phyloP scores from a whole-genome alignment of 805 yeast genomes.

The Yamadazyma akitaensis region DNA sequence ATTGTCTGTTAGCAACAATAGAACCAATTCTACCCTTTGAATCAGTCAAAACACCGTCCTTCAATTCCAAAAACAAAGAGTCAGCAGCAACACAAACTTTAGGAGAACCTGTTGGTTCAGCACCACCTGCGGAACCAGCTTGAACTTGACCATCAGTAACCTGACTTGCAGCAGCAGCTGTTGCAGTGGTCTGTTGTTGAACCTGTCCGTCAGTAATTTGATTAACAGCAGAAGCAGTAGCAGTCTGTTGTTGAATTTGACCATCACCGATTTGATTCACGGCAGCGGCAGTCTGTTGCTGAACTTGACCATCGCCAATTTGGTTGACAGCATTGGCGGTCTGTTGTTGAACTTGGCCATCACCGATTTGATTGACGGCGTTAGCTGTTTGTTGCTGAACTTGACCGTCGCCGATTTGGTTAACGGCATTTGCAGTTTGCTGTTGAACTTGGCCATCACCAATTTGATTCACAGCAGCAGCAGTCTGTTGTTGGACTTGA shows the following conservation, averaged over 20 bases:
- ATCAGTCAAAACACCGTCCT: slow-evolving; percentile 29
- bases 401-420: slow-evolving; percentile 31
- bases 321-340: slow-evolving; percentile 32
- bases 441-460: slow-evolving; percentile 48
- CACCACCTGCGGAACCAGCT: slow-evolving; percentile 19
- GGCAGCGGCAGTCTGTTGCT: slow-evolving; percentile 26
- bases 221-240: slow-evolving; percentile 23
- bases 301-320: slow-evolving; percentile 47
- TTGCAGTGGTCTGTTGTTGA: slow-evolving; percentile 19
- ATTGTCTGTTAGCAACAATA: slow-evolving; percentile 58
- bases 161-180: slow-evolving; percentile 26
- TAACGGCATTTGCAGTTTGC: slow-evolving; percentile 28
- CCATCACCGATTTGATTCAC: slow-evolving; percentile 36
- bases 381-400: slow-evolving; percentile 24
- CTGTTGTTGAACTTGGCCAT: slow-evolving; percentile 14
- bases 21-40: slow-evolving; percentile 42
- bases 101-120: slow-evolving; percentile 14
- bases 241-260: slow-evolving; percentile 26
- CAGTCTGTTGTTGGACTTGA: slow-evolving; percentile 14
- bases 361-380: slow-evolving; percentile 28
- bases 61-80: slow-evolving; percentile 20
- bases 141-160: slow-evolving; percentile 33
- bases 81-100: slow-evolving; percentile 11
- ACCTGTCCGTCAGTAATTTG: slow-evolving; percentile 46
- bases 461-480: slow-evolving; percentile 36